These are phyloP conservation scores for Bipolaris oryzae DNA, from an alignment of 2,329 filamentous ascomycete species.

Conservation along the genomic window DNA sequence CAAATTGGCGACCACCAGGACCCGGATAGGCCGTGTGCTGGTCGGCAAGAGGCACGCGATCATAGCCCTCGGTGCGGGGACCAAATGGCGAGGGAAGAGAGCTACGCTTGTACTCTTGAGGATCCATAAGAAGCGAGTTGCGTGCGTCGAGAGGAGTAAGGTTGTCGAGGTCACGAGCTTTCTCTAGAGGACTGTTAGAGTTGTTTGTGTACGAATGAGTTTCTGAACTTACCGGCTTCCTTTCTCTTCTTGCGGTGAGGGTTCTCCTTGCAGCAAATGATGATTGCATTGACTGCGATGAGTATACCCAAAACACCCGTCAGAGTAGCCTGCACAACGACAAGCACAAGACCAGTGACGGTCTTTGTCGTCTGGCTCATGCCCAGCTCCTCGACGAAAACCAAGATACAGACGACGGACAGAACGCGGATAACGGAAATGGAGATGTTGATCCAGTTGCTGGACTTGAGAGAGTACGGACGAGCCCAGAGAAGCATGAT, in stretches of 20 bases:
- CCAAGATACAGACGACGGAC: conserved; percentile 84
- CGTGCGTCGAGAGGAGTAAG: conserved; percentile 86
- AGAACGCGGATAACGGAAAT: conserved; percentile 89
- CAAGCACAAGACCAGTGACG: conserved; percentile 88
- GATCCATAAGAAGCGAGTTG: conserved; percentile 80
- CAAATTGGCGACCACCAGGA: conserved; percentile 28
- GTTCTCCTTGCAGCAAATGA: conserved; percentile 82
- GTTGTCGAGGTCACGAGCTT: conserved; percentile 77
- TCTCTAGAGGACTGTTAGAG: conserved; percentile 62
- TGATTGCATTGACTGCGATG: conserved; percentile 86
- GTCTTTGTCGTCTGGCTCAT: conserved; percentile 93
- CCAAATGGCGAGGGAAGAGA: conserved; percentile 40
- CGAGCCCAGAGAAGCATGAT: conserved; percentile 79
- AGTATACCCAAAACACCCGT: conserved; percentile 84
- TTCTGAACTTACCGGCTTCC: conserved; percentile 74
- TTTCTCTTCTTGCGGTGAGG: conserved; percentile 87
- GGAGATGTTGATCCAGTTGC: conserved; percentile 90
- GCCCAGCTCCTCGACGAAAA: conserved; percentile 93
- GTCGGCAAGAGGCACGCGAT: conserved; percentile 45
- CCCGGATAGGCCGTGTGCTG: conserved; percentile 40
- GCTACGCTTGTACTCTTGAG: conserved; percentile 53
- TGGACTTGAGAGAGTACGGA: conserved; percentile 84
- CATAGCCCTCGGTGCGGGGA: conserved; percentile 42
- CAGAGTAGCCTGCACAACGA: conserved; percentile 85
- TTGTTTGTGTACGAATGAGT: background rate